Conservation (phyloP, 164 flowering plant species). For the Tetracentron sinense region DNA sequence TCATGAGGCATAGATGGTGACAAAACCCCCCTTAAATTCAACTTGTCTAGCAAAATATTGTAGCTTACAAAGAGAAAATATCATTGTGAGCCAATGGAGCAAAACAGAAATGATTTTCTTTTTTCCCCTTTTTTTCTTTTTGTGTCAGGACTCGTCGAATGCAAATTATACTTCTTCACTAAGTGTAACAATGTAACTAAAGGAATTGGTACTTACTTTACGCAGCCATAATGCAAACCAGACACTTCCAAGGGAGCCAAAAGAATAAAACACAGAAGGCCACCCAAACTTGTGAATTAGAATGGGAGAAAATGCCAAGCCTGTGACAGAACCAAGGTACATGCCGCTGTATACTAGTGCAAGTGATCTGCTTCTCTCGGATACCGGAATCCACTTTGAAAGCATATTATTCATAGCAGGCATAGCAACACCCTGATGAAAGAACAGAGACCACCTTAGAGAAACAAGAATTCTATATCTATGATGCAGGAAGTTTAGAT, state of each 20-base stretch:
- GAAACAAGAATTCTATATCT: not conserved
- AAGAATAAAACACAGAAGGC: slow-evolving; percentile 94
- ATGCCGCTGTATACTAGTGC: slow-evolving; percentile 96
- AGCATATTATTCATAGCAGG: slow-evolving; percentile 98
- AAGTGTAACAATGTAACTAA: not conserved
- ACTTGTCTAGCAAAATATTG: too few relatives aligned
- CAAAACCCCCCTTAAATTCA: slow-evolving; percentile 5
- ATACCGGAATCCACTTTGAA: slow-evolving; percentile 96
- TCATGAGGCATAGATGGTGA: too few relatives aligned
- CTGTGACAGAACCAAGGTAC: slow-evolving; percentile 97
- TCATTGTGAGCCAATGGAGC: too few relatives aligned
- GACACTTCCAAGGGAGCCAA: slow-evolving; percentile 93
- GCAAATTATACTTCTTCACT: not conserved
- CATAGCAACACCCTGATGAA: slow-evolving; percentile 95
- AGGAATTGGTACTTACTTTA: slow-evolving; percentile 47
- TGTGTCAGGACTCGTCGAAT: not conserved
- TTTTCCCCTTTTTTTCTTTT: not conserved
- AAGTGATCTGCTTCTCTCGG: slow-evolving; percentile 99
- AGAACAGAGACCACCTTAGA: slow-evolving; percentile 13
- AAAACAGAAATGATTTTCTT: too few relatives aligned
- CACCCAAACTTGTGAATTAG: slow-evolving; percentile 88
- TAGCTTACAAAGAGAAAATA: too few relatives aligned
- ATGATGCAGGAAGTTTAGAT: not conserved
- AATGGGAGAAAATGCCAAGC: slow-evolving; percentile 81
- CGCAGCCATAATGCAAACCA: slow-evolving; percentile 91